A percentile compares a stretch with the other conserved stretches of the same genome.
phyloP scores from a whole-genome alignment of 176 grass and related monocot genomes.

The Eleusine coracana region DNA sequence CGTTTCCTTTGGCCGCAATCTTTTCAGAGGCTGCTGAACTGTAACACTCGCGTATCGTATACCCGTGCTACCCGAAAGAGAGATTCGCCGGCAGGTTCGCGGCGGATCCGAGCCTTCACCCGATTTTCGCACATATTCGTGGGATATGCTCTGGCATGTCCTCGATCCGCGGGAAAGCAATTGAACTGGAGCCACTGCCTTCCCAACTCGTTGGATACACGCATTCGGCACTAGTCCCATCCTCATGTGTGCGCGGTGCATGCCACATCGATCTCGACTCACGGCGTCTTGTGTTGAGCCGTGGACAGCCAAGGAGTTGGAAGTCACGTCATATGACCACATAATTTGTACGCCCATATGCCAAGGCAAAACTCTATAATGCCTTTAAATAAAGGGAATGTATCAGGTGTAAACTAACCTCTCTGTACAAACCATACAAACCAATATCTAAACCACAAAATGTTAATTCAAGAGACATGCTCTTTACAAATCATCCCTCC shows the following conservation, averaged over 20 bases:
- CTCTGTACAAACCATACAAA: no score
- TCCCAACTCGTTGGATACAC: conserved; percentile 1
- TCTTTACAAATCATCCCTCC: no score
- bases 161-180: conserved; percentile 24
- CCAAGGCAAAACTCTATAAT: no score
- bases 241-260: no score
- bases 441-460: no score
- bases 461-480: no score
- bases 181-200: conserved; percentile 15
- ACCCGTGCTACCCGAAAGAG: conserved; percentile 29
- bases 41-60: not conserved
- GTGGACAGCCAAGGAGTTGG: not conserved
- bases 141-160: conserved; percentile 40
- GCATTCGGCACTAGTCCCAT: no score
- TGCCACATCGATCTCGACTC: not conserved
- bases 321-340: not conserved
- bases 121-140: conserved; percentile 29
- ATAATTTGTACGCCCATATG: no score
- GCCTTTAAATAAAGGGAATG: no score
- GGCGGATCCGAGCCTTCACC: not conserved
- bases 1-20: not conserved
- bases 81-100: conserved; percentile 31
- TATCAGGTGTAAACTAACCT: no score
- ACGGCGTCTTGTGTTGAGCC: not conserved
- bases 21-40: not conserved